Conservation (phyloP, 140 eudicot genomes). For the Senecio squalidus region DNA sequence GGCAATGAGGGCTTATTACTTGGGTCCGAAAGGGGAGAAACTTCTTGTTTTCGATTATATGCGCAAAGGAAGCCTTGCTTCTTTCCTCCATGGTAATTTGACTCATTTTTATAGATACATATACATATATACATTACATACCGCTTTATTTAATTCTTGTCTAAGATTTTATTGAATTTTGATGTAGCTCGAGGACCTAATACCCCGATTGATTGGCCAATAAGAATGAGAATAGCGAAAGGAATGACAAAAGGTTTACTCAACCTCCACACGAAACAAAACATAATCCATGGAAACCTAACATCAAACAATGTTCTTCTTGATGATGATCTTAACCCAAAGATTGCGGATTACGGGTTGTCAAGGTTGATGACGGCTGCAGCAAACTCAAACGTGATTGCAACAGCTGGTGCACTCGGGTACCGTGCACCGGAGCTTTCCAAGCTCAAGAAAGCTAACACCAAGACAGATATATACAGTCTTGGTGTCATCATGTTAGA, state of each 20-base stretch:
- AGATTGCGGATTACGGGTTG: conserved; percentile 78
- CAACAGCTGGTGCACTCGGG: conserved; percentile 83
- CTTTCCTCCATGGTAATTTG: conserved; percentile 75
- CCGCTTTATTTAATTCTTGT: background rate
- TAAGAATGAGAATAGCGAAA: conserved; percentile 69
- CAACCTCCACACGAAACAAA: conserved; percentile 63
- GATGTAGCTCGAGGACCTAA: conserved; percentile 79
- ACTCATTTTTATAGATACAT: background rate
- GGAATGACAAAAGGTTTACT: conserved; percentile 70
- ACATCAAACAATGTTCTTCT: conserved; percentile 87
- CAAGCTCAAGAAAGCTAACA: conserved; percentile 83
- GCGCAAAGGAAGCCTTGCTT: conserved; percentile 83
- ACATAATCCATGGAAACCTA: conserved; percentile 84
- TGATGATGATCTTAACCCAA: conserved; percentile 63
- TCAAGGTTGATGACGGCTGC: conserved; percentile 82
- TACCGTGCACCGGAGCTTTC: conserved; percentile 95
- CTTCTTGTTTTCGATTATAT: conserved; percentile 94
- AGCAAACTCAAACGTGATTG: conserved; percentile 72
- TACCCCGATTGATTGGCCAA: conserved; percentile 58
- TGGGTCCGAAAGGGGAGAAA: conserved; percentile 97
- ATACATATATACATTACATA: background rate
- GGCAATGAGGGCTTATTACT: conserved; percentile 79
- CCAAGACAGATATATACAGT: conserved; percentile 89
- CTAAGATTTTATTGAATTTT: conserved; percentile 11
- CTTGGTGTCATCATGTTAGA: conserved; percentile 86